These are phyloP conservation scores for Starmerella davenportii DNA, from an alignment of 805 yeast species.

Conservation along the genomic window DNA sequence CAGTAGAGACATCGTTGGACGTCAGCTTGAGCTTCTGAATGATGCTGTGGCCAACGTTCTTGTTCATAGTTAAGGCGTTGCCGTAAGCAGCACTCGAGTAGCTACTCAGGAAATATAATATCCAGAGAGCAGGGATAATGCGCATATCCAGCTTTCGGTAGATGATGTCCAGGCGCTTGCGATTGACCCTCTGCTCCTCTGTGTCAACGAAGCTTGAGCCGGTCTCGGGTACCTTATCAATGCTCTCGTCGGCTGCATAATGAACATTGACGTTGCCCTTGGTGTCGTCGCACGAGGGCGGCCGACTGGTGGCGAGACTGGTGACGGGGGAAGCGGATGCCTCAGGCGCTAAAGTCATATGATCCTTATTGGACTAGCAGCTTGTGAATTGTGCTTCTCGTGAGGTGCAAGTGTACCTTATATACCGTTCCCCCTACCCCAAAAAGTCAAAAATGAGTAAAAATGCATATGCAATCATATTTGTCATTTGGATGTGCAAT, in stretches of 20 bases:
- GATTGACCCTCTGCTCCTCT: background rate
- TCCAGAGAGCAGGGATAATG: conserved; percentile 71
- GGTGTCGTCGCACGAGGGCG: no score
- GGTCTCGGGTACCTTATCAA: background rate
- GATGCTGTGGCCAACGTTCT: conserved; percentile 41
- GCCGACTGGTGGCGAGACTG: no score
- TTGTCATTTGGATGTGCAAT: background rate
- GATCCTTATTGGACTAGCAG: no score
- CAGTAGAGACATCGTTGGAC: conserved; percentile 45
- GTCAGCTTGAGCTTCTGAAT: conserved; percentile 33
- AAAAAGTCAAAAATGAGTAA: background rate
- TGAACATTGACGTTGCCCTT: background rate
- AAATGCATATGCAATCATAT: conserved; percentile 1
- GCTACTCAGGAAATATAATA: conserved; percentile 57
- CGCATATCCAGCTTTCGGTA: conserved; percentile 47
- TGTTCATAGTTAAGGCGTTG: conserved; percentile 63
- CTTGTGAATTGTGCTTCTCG: no score
- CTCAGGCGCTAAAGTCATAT: no score
- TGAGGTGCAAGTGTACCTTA: no score
- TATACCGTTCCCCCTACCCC: background rate
- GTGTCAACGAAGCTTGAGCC: background rate
- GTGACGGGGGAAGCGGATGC: no score
- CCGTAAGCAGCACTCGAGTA: conserved; percentile 67
- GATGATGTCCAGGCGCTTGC: conserved; percentile 15
- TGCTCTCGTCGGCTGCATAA: background rate